These are phyloP conservation scores for Phytophthora podocarpi DNA, from an alignment of 352 stramenopile genomes.

Conservation along the genomic window DNA sequence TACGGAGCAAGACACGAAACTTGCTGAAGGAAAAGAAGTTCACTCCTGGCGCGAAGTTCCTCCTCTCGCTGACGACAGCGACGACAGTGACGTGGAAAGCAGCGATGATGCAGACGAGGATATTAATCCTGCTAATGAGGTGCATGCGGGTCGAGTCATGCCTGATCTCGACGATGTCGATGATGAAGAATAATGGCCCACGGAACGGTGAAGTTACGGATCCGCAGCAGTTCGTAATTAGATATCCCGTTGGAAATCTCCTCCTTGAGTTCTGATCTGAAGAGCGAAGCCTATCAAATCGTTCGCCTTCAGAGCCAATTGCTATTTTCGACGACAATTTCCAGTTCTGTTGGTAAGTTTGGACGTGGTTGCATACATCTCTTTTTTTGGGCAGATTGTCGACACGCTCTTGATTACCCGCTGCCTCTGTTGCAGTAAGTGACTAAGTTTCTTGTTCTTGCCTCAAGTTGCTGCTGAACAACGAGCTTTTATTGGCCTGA, in stretches of 20 bases:
- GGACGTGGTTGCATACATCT: background rate
- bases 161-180: conserved; percentile 55
- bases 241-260: conserved; percentile 11
- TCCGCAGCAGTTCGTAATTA: conserved; percentile 17
- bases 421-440: background rate
- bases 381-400: conserved; percentile 8
- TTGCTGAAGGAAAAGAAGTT: conserved; percentile 2
- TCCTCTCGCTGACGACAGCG: conserved; percentile 29
- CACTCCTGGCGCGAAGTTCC: conserved; percentile 37
- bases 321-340: conserved; percentile 24
- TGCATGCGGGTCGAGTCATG: conserved; percentile 64
- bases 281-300: conserved; percentile 12
- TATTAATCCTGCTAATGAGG: conserved; percentile 12
- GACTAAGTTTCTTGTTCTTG: conserved; percentile 10
- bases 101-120: conserved; percentile 27
- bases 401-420: background rate
- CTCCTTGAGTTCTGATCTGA: conserved; percentile 24
- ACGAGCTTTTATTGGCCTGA: conserved; percentile 31
- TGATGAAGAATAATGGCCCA: conserved; percentile 32
- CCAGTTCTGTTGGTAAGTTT: conserved; percentile 25
- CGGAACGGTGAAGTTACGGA: no score
- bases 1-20: background rate
- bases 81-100: conserved; percentile 37
- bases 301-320: background rate
- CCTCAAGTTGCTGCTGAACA: background rate